phyloP scores from a whole-genome alignment of 495 filamentous ascomycete species.

The Barbatosphaeria neglecta region DNA sequence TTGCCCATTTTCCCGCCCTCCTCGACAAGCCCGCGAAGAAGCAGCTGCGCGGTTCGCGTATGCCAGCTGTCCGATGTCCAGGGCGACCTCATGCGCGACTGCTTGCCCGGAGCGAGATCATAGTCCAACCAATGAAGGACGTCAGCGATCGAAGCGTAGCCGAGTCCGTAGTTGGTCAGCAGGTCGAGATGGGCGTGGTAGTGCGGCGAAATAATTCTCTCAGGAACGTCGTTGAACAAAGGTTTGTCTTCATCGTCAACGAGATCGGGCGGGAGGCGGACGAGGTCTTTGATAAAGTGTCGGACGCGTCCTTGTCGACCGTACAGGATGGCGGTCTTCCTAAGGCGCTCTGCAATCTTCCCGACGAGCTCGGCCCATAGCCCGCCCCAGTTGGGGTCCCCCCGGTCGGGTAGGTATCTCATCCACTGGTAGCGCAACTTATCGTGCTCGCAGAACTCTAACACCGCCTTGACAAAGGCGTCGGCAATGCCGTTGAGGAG shows the following conservation, averaged over 20 bases:
- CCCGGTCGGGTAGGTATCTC: constrained; percentile 12
- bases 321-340: not conserved
- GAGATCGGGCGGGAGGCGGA: not conserved
- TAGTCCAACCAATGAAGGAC: not conserved
- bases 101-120: not conserved
- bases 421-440: constrained; percentile 17
- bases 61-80: constrained; percentile 10
- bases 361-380: constrained; percentile 8
- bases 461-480: constrained; percentile 14
- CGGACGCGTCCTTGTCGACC: not conserved
- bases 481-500: constrained; percentile 13
- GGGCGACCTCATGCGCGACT: constrained; percentile 4
- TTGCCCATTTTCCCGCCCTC: not conserved
- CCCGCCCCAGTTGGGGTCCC: constrained; percentile 3
- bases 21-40: constrained; percentile 3
- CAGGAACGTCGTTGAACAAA: constrained; percentile 6
- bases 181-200: constrained; percentile 1
- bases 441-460: constrained; percentile 12
- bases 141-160: not conserved
- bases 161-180: constrained; percentile 3
- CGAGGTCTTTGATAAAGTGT: not conserved
- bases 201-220: not conserved
- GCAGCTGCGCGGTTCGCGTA: constrained; percentile 3
- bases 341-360: constrained; percentile 5
- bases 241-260: constrained; percentile 5